Percentiles rank a stretch among this genome's conserved stretches.
These are phyloP conservation scores for Gossypium gossypioides DNA, from an alignment of 441 rosid genomes.

Conservation along the genomic window DNA sequence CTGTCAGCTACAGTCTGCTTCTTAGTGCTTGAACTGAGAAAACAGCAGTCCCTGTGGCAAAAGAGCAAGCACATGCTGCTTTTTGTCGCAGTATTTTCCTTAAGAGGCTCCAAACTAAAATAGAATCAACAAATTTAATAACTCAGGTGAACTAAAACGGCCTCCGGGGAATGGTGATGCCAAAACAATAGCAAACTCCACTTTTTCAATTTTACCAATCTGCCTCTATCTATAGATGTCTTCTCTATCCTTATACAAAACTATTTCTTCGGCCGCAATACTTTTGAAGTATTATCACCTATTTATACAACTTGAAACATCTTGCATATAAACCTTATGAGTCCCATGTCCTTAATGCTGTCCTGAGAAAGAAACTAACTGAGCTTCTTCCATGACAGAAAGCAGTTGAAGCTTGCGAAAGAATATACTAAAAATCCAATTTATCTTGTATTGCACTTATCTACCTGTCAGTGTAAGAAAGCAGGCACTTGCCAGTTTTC, in stretches of 20 bases:
- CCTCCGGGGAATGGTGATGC: slow-evolving; percentile 2
- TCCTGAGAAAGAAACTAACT: slow-evolving; percentile 12
- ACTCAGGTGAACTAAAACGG: slow-evolving; percentile 15
- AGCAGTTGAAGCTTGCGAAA: slow-evolving; percentile 19
- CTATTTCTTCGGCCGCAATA: slow-evolving; percentile 24
- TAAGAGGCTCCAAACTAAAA: slow-evolving; percentile 13
- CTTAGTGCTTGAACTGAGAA: slow-evolving; percentile 10
- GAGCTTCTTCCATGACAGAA: slow-evolving; percentile 19
- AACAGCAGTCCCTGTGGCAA: slow-evolving; percentile 8
- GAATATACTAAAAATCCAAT: slow-evolving; percentile 17
- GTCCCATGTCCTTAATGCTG: slow-evolving; percentile 15
- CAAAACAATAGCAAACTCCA: slow-evolving; percentile 15
- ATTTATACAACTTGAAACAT: slow-evolving; percentile 16
- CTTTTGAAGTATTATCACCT: slow-evolving; percentile 14
- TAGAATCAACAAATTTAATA: slow-evolving; percentile 14
- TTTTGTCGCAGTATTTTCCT: slow-evolving; percentile 13
- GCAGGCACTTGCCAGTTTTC: slow-evolving; percentile 9
- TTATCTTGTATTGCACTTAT: slow-evolving; percentile 24
- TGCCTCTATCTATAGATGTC: slow-evolving; percentile 8
- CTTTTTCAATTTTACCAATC: slow-evolving; percentile 17
- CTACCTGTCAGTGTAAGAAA: slow-evolving; percentile 15
- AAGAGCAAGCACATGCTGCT: slow-evolving; percentile 5
- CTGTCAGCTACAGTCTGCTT: neutral
- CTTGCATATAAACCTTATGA: slow-evolving; percentile 12
- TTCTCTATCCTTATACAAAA: slow-evolving; percentile 18